Conservation (phyloP, 139 green algal species). For the Axilococcus clingmanii region DNA sequence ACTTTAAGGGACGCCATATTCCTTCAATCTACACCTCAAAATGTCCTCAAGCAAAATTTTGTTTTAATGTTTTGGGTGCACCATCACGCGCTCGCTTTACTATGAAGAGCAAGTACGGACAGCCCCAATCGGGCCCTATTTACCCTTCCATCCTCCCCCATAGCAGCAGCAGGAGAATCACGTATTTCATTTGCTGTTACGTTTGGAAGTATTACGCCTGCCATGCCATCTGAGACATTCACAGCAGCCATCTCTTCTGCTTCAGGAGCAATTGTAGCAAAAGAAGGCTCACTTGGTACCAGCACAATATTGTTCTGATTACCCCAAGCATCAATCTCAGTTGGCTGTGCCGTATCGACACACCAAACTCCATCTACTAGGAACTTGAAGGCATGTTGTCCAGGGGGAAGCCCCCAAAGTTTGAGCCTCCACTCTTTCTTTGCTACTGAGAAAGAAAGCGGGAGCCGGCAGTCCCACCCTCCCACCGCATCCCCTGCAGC, state of each 20-base stretch:
- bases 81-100: too few relatives aligned
- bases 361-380: conserved; percentile 65
- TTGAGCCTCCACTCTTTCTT: conserved; percentile 20
- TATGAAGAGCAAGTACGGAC: too few relatives aligned
- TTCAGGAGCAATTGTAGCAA: background rate
- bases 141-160: too few relatives aligned
- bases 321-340: conserved; percentile 29
- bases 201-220: background rate
- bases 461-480: conserved; percentile 45
- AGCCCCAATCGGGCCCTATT: too few relatives aligned
- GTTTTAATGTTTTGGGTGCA: too few relatives aligned
- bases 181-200: background rate
- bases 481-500: conserved; percentile 63
- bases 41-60: too few relatives aligned
- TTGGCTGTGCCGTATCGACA: conserved; percentile 38
- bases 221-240: background rate
- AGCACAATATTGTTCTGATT: conserved; percentile 70
- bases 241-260: background rate
- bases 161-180: too few relatives aligned
- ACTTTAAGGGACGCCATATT: too few relatives aligned
- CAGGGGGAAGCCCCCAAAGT: conserved; percentile 44
- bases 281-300: conserved; percentile 1
- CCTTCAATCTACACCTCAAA: too few relatives aligned
- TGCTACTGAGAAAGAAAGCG: conserved; percentile 29
- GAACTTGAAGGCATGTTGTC: conserved; percentile 68